Base-by-base conservation (phyloP, 768 basidiomycete species). In the Pleurotus giganteus region DNA sequence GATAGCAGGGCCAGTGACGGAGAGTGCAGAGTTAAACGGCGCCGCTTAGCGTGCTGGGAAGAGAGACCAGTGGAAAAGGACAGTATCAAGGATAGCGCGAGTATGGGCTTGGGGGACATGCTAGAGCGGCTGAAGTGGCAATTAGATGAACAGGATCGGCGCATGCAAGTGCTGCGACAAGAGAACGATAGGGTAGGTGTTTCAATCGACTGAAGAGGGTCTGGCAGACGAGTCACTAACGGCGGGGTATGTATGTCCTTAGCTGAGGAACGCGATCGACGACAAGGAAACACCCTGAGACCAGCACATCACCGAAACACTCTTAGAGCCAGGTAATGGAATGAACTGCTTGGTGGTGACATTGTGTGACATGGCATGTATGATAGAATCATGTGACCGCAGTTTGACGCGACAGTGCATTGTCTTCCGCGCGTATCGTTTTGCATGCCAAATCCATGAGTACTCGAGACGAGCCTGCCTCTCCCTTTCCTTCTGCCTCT, bases 81-180 rank as follows among this genome's bases (percentile, higher is more conserved):
- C 12, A 17, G 39, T 17, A 13, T 7, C 2, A 41, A 17, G 5
- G 39, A 41, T 7, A 19, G n/a, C 1, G 5, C 12, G 13, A 19
- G 19, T 17, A 7, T 17, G n/a, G n/a, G n/a, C 27, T 50, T 72
- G 23, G 69, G 66, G 52, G 61, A 69, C 23, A 68, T 75, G 57
- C 70, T 82, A 27, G 69, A 65, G 50, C 69, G 74, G 56, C 74
- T 82, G 76, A 79, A 76, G 63, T 59, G 64, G 58, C 74, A 79
- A 62, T 75, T 82, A 59, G 74, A 81, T 47, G 67, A 74, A 62
- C 81, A 82, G 63, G 71, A 74, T 5, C 63, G 69, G 44, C 71
- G 74, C 15, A 69, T 82, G 7, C 70, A 77, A 45, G 55, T 63
- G 50, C 58, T 82, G 27, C 64, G 68, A 12, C 74, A 74, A 58